Conservation (phyloP, 2,329 filamentous ascomycete species). For the Fusarium anguioides region DNA sequence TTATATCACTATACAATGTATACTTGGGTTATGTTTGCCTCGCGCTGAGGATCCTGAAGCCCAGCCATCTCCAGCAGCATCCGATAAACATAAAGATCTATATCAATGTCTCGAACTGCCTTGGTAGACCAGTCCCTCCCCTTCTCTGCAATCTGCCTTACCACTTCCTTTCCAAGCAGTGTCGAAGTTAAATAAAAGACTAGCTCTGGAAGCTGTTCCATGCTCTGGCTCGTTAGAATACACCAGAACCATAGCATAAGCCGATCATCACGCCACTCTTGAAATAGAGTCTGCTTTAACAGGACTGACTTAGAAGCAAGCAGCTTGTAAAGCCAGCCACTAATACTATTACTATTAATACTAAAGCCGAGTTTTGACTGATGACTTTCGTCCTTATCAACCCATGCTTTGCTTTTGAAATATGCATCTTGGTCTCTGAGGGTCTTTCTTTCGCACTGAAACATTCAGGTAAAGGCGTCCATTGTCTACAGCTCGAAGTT, state of each 20-base stretch:
- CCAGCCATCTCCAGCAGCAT: background rate
- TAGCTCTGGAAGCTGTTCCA: conserved; percentile 64
- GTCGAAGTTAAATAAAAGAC: conserved; percentile 59
- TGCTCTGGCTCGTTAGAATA: conserved; percentile 60
- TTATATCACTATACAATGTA: too few relatives aligned
- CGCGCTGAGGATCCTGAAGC: background rate
- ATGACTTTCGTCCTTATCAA: conserved; percentile 50
- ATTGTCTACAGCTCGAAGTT: too few relatives aligned
- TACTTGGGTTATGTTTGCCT: too few relatives aligned
- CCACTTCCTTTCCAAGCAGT: conserved; percentile 59
- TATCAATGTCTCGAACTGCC: conserved; percentile 67
- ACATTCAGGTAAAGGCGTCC: conserved; percentile 57
- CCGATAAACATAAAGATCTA: conserved; percentile 65
- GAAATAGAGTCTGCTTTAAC: conserved; percentile 63
- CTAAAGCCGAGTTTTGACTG: conserved; percentile 59
- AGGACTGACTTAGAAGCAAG: conserved; percentile 59
- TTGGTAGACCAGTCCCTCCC: conserved; percentile 66
- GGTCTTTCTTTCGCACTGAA: conserved; percentile 54
- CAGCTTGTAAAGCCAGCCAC: conserved; percentile 63
- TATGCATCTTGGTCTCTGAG: conserved; percentile 51
- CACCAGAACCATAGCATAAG: conserved; percentile 68
- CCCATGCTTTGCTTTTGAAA: conserved; percentile 48
- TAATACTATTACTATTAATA: conserved; percentile 66
- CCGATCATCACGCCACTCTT: conserved; percentile 69
- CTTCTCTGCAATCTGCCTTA: conserved; percentile 61